Conservation (phyloP, 2,329 filamentous ascomycete genomes). For the Botrytis porri region DNA sequence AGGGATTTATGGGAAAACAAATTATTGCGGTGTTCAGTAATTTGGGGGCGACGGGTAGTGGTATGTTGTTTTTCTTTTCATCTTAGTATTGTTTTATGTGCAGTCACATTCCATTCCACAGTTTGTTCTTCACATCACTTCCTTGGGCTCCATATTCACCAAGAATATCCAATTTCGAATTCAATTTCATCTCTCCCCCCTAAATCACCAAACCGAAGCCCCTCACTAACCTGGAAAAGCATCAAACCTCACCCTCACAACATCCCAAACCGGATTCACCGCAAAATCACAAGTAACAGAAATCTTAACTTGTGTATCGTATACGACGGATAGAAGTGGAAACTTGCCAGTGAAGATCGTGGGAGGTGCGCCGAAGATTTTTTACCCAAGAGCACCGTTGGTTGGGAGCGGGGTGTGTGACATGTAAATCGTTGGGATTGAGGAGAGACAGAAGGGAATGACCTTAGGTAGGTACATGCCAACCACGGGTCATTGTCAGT, state of each 20-base stretch:
- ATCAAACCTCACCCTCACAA: conserved; percentile 30
- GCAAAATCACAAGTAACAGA: conserved; percentile 41
- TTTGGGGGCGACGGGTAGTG: conserved; percentile 35
- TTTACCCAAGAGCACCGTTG: conserved; percentile 36
- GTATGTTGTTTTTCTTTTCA: neutral
- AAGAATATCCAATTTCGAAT: fast-evolving
- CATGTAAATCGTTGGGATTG: neutral
- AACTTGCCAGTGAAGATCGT: conserved; percentile 45
- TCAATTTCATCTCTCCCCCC: no score
- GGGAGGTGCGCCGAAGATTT: conserved; percentile 44
- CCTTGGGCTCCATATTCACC: fast-evolving
- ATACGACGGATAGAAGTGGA: conserved; percentile 44
- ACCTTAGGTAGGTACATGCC: no score
- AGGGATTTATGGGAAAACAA: conserved; percentile 29
- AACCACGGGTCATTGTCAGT: no score
- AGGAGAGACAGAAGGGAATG: no score
- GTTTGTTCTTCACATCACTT: neutral
- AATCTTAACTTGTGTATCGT: conserved; percentile 44
- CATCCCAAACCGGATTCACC: conserved; percentile 42
- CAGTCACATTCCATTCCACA: neutral
- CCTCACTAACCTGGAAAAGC: neutral
- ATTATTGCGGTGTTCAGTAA: conserved; percentile 43
- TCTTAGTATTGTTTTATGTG: neutral
- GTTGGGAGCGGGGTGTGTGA: conserved; percentile 19
- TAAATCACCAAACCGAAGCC: no score